These are phyloP conservation scores for Picea sitchensis DNA, from an alignment of 75 land plant genomes.

Conservation along the genomic window DNA sequence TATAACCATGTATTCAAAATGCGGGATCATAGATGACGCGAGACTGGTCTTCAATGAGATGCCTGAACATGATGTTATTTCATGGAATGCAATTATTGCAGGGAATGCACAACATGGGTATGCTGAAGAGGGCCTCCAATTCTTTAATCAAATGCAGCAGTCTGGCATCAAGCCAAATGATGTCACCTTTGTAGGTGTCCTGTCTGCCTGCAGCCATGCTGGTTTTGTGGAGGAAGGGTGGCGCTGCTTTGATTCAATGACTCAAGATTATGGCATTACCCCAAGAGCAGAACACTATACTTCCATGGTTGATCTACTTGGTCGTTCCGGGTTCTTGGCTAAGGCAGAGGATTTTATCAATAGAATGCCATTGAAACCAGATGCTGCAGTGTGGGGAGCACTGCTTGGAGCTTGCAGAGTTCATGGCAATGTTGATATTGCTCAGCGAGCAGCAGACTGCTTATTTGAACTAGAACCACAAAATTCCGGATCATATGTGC, in stretches of 20 bases:
- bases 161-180: conserved; percentile 12
- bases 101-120: conserved; percentile 38
- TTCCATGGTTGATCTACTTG: conserved; percentile 45
- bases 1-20: conserved; percentile 50
- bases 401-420: conserved; percentile 35
- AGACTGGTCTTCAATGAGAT: conserved; percentile 23
- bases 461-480: conserved; percentile 28
- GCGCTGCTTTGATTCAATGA: conserved; percentile 20
- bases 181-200: conserved; percentile 18
- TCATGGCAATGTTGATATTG: conserved; percentile 29
- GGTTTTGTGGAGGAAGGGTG: conserved; percentile 36
- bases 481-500: conserved; percentile 16
- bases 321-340: conserved; percentile 30
- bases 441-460: conserved; percentile 18
- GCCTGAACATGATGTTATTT: conserved; percentile 28
- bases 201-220: conserved; percentile 30
- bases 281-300: conserved; percentile 38
- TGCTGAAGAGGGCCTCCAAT: conserved; percentile 21
- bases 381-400: conserved; percentile 30
- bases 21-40: conserved; percentile 32
- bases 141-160: conserved; percentile 21
- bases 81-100: conserved; percentile 39
- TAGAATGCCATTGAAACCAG: conserved; percentile 18
- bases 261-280: conserved; percentile 18
- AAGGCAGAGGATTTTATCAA: conserved; percentile 31